Conservation (phyloP, 2,329 filamentous ascomycete species). For the Thelonectria discophora region DNA sequence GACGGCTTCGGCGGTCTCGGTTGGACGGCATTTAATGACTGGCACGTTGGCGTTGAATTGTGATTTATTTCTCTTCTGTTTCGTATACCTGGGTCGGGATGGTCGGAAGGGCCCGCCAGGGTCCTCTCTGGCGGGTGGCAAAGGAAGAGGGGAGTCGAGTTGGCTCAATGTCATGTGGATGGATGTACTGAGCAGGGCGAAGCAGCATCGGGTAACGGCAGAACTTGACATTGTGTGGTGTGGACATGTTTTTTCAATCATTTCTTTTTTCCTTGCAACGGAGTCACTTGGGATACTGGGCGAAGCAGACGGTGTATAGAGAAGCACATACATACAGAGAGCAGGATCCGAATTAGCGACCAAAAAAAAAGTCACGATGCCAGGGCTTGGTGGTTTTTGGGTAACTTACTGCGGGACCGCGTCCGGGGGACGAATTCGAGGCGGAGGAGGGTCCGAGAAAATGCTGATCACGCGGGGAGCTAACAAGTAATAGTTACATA, state of each 20-base stretch:
- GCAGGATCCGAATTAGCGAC: constrained; percentile 12
- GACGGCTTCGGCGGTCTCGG: constrained; percentile 25
- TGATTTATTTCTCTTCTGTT: constrained; percentile 24
- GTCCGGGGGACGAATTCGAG: background rate
- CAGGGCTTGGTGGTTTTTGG: constrained; percentile 27
- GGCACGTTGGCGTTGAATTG: constrained; percentile 37
- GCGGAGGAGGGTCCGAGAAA: constrained; percentile 4
- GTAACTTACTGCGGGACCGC: constrained; percentile 12
- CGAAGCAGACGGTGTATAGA: constrained; percentile 6
- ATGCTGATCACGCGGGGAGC: constrained; percentile 30
- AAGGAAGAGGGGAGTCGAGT: constrained; percentile 2
- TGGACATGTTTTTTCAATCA: background rate
- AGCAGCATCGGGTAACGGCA: background rate
- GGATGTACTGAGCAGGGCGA: background rate
- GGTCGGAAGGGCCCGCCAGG: constrained; percentile 3
- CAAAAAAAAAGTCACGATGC: constrained; percentile 38
- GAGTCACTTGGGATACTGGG: constrained; percentile 11
- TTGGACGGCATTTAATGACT: constrained; percentile 35
- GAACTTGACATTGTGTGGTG: constrained; percentile 12
- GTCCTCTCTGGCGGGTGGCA: constrained; percentile 3
- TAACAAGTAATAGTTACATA: constrained; percentile 41
- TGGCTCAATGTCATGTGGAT: constrained; percentile 9
- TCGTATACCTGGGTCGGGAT: constrained; percentile 10
- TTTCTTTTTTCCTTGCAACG: background rate
- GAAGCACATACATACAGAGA: constrained; percentile 2